phyloP scores from a whole-genome alignment of 2,329 filamentous ascomycete species.

The Seiridium unicorne region DNA sequence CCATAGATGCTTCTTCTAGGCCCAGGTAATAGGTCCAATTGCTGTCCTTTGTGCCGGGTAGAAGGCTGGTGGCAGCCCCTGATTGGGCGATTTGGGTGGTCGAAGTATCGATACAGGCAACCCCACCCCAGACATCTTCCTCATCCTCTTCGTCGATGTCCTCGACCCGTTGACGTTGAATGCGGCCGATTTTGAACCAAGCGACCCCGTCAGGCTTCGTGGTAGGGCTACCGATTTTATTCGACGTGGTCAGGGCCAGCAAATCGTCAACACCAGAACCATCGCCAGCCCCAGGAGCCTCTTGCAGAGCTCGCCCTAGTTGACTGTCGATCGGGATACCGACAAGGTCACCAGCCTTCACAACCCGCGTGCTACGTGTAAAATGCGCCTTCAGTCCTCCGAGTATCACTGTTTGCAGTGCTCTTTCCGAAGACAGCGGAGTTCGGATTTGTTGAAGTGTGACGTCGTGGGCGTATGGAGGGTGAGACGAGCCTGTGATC shows the following conservation, averaged over 20 bases:
- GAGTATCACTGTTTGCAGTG: constrained; percentile 82
- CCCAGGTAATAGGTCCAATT: constrained; percentile 91
- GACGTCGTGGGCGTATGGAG: constrained; percentile 69
- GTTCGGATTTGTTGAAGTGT: constrained; percentile 87
- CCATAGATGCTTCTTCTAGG: constrained; percentile 63
- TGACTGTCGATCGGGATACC: constrained; percentile 86
- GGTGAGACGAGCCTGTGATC: constrained; percentile 53
- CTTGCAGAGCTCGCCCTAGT: constrained; percentile 78
- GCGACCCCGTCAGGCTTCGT: constrained; percentile 62
- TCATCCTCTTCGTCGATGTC: constrained; percentile 55
- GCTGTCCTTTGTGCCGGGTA: constrained; percentile 74
- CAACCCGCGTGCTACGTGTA: constrained; percentile 74
- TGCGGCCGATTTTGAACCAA: constrained; percentile 89
- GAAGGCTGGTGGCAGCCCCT: constrained; percentile 77
- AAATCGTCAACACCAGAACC: constrained; percentile 72
- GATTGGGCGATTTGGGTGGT: constrained; percentile 90
- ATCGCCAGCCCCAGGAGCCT: constrained; percentile 56
- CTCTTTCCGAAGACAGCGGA: constrained; percentile 80
- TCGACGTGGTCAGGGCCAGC: constrained; percentile 50
- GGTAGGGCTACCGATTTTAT: constrained; percentile 29
- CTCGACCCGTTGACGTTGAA: constrained; percentile 55
- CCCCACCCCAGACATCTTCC: constrained; percentile 78
- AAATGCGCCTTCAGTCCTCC: constrained; percentile 87
- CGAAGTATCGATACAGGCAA: constrained; percentile 81
- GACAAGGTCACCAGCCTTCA: constrained; percentile 85